Evolutionary conservation across 2,329 filamentous ascomycete species (phyloP).

Genomic region (Fusarium praegraminearum): DNA sequence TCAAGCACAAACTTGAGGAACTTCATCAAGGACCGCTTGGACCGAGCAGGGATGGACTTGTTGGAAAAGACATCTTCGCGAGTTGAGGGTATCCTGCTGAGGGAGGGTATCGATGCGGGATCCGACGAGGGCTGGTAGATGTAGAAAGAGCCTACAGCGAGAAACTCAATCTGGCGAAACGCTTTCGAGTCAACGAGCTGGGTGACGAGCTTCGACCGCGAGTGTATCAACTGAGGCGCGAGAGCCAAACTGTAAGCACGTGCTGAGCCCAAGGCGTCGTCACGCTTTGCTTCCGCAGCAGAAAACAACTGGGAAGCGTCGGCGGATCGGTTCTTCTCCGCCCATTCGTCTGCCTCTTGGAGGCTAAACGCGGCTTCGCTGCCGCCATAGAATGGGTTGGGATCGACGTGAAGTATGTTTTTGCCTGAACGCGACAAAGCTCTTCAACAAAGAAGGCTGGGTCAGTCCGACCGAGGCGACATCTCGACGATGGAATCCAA

Average conservation of each 20-base stretch:
- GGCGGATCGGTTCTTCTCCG: conserved; percentile 53
- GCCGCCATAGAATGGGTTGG: conserved; percentile 89
- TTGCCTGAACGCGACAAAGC: conserved; percentile 92
- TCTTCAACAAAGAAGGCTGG: conserved; percentile 64
- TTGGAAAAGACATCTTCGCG: conserved; percentile 92
- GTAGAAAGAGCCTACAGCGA: conserved; percentile 94
- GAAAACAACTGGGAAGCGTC: conserved; percentile 46
- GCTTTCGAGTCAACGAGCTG: conserved; percentile 89
- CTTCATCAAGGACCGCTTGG: conserved; percentile 91
- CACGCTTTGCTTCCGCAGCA: conserved; percentile 53
- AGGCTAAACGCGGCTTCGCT: conserved; percentile 87
- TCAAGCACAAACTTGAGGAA: conserved; percentile 89
- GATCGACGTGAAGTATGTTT: conserved; percentile 90
- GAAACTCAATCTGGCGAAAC: conserved; percentile 90
- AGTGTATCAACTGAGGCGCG: conserved; percentile 87
- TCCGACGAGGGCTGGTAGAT: conserved; percentile 66
- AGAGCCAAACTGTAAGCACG: conserved; percentile 86
- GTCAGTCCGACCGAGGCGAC: conserved; percentile 51
- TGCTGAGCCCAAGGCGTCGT: conserved; percentile 67
- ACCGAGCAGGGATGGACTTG: conserved; percentile 77
- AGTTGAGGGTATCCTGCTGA: conserved; percentile 84
- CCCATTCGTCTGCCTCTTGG: conserved; percentile 84
- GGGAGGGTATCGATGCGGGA: conserved; percentile 48
- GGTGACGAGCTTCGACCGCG: conserved; percentile 80
- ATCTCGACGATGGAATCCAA: conserved; percentile 51